Base-by-base conservation (phyloP, 2,329 filamentous ascomycete genomes). In the Alternaria rosae region DNA sequence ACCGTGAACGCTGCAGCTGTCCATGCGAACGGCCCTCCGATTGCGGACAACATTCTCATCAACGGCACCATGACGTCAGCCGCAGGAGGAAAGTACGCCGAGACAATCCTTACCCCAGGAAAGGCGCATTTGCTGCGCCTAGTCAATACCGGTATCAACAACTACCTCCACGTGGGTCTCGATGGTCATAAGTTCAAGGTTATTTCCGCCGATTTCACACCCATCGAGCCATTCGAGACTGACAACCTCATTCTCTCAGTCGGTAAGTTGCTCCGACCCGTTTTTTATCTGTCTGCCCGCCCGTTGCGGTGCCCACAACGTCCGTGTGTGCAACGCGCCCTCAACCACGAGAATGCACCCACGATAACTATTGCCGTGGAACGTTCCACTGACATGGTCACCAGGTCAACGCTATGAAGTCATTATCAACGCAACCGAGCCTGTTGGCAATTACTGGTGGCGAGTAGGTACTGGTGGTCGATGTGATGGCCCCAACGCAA, bases 11-110 rank as follows among this genome's bases (percentile, higher is more conserved):
- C 62, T 61, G 66, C 68, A 20, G 72, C 76, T 30, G 70, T 81
- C 11, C 81, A 82, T 58, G 76, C 78, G 42, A 71, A 59, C 10
- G 72, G 72, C 5, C 78, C 79, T n/a, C 81, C 81, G 7, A 76
- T 73, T 26, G 76, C 75, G 35, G 87, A 89, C n/a, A 81, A 82
- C 28, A 59, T 78, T 3, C 71, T 77, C 80, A 80, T 86, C 23
- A 85, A 86, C 67, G 89, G 89, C 43, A 87, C 87, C 58, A 88
- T 85, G 79, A 77, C 69, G 41, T 76, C 72, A 30, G 20, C 58
- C 20, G 67, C 50, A 28, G 77, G 76, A 20, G 76, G 76, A n/a
- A 60, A 71, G 21, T 77, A 78, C 26, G 70, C 72, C n/a, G 72
- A 72, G 17, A 78, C 75, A 2, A 71, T 63, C 6, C 62, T 82